phyloP scores from a whole-genome alignment of 371 early-diverging fungal species.

The Thermomucor indicae-seudaticae region DNA sequence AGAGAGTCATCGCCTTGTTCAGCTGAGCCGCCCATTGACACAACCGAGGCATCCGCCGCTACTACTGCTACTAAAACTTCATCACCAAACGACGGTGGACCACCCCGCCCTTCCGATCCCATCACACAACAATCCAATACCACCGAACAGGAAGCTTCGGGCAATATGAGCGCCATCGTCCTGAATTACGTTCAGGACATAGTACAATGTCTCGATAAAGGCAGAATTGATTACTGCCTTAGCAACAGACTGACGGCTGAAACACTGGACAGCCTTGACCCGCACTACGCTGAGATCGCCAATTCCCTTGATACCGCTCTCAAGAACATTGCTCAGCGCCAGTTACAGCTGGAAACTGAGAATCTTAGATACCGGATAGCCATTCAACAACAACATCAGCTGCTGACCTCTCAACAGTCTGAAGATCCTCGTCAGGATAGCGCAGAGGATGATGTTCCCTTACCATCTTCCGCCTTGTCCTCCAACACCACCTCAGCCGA shows the following conservation, averaged over 20 bases:
- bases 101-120: not conserved
- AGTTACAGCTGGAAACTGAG: constrained; percentile 36
- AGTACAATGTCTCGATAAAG: constrained; percentile 24
- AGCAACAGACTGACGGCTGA: constrained; percentile 4
- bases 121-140: not conserved
- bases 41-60: not conserved
- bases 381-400: constrained; percentile 35
- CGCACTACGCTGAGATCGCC: constrained; percentile 13
- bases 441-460: constrained; percentile 5
- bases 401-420: constrained; percentile 14
- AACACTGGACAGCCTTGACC: constrained; percentile 6
- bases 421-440: not conserved
- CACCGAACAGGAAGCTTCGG: constrained; percentile 1
- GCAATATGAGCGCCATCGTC: constrained; percentile 10
- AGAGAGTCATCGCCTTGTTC: constrained; percentile 6
- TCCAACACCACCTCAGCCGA: not conserved
- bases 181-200: constrained; percentile 25
- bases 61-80: constrained; percentile 1
- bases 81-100: constrained; percentile 2
- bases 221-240: constrained; percentile 21
- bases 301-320: constrained; percentile 23
- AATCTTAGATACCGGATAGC: constrained; percentile 34
- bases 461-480: not conserved
- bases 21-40: constrained; percentile 5
- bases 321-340: constrained; percentile 32